Evolutionary conservation across 495 filamentous ascomycete genomes (phyloP).

Genomic region (Xylaria flabelliformis): DNA sequence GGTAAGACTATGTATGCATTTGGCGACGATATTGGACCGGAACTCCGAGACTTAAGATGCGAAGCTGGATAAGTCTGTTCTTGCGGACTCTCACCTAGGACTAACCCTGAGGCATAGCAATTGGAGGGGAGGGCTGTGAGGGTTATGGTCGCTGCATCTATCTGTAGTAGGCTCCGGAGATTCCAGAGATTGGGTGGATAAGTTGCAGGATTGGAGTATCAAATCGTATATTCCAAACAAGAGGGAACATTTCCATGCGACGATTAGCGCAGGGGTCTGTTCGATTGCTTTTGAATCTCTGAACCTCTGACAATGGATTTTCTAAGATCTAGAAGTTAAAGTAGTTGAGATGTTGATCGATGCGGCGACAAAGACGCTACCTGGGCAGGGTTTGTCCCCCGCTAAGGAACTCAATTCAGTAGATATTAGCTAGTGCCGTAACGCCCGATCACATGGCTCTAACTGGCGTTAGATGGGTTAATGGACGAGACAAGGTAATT

Average conservation of each 20-base stretch:
- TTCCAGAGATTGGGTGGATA: background rate
- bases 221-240: conserved; percentile 8
- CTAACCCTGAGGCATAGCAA: background rate
- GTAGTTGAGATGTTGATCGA: no score
- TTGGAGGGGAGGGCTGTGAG: background rate
- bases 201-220: background rate
- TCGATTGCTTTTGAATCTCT: background rate
- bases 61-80: conserved; percentile 10
- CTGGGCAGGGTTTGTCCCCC: no score
- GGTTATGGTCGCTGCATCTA: conserved; percentile 2
- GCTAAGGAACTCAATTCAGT: background rate
- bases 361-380: no score
- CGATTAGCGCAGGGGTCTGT: background rate
- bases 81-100: conserved; percentile 12
- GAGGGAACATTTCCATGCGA: background rate
- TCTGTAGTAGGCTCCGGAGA: conserved; percentile 1
- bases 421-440: background rate
- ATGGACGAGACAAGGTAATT: background rate
- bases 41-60: conserved; percentile 21
- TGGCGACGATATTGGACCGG: conserved; percentile 22
- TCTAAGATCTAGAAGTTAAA: background rate
- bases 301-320: background rate
- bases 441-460: background rate
- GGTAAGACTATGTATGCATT: conserved; percentile 5
- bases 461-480: background rate